Conservation (phyloP, 2,329 filamentous ascomycete genomes). For the Penicillium sp. region DNA sequence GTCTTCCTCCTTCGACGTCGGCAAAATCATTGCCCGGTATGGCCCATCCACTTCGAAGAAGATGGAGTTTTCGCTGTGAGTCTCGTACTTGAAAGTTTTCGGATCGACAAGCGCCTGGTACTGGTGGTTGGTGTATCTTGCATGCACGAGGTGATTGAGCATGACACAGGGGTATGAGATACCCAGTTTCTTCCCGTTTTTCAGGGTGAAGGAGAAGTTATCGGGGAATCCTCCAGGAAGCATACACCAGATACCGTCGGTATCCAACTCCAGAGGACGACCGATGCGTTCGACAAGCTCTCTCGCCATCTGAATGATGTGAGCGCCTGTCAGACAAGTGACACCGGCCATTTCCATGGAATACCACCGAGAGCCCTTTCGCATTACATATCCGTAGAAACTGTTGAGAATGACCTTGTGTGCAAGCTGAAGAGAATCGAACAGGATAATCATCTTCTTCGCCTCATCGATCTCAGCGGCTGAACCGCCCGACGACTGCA, state of each 20-base stretch:
- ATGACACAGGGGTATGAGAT: constrained; percentile 98
- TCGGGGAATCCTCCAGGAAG: constrained; percentile 91
- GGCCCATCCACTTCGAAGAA: constrained; percentile 99
- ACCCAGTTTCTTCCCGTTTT: constrained; percentile 90
- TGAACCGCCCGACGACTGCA: constrained; percentile 73
- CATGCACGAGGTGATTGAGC: constrained; percentile 95
- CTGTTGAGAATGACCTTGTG: constrained; percentile 99
- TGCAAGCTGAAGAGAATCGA: constrained; percentile 88
- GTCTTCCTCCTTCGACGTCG: constrained; percentile 96
- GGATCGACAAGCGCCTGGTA: constrained; percentile 83
- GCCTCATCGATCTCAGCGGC: constrained; percentile 74
- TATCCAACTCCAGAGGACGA: constrained; percentile 85
- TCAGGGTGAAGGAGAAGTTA: constrained; percentile 87
- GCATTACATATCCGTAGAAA: constrained; percentile 99
- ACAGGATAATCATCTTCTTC: constrained; percentile 97
- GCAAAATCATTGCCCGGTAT: constrained; percentile 93
- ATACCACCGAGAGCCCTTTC: constrained; percentile 97
- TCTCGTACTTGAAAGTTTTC: constrained; percentile 79
- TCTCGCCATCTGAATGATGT: constrained; percentile 92
- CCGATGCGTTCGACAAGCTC: constrained; percentile 89
- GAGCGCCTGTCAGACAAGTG: constrained; percentile 89
- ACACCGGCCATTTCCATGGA: constrained; percentile 99
- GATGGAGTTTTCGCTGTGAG: constrained; percentile 96
- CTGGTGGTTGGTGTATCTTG: constrained; percentile 89
- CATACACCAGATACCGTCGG: constrained; percentile 99